Conservation (phyloP, 208 protist genomes). For the Leishmania guyanensis region DNA sequence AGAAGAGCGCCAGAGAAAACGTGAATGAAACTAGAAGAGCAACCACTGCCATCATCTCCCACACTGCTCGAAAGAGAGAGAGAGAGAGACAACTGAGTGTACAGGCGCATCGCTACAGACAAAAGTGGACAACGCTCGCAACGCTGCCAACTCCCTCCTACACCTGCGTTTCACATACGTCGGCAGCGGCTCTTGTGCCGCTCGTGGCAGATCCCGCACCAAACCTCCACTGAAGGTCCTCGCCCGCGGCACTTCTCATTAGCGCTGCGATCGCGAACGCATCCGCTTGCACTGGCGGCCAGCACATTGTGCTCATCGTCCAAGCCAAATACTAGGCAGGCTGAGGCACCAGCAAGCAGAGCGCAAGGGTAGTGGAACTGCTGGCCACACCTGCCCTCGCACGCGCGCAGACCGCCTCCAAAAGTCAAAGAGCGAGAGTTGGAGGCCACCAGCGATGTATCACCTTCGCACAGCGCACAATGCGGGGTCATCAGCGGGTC, state of each 20-base stretch:
- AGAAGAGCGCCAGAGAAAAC: neutral
- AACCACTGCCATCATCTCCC: neutral
- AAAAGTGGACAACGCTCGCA: neutral
- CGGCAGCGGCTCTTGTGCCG: slow-evolving; percentile 13
- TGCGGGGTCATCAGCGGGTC: neutral
- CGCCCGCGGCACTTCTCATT: neutral
- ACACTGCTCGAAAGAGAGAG: neutral
- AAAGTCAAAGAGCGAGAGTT: neutral
- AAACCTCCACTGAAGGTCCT: slow-evolving; percentile 41
- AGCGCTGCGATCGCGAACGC: slow-evolving; percentile 4
- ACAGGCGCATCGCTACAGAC: neutral
- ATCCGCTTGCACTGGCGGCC: neutral
- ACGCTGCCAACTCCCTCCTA: neutral
- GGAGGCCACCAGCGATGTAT: neutral
- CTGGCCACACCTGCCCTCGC: slow-evolving; percentile 31
- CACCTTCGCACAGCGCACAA: slow-evolving; percentile 15
- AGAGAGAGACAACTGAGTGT: neutral
- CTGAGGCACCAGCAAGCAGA: slow-evolving; percentile 56
- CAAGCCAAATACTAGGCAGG: slow-evolving; percentile 60
- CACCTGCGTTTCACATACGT: neutral
- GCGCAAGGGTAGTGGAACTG: slow-evolving; percentile 77
- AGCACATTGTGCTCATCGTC: slow-evolving; percentile 32
- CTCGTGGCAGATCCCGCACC: slow-evolving; percentile 54
- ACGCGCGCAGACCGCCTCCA: slow-evolving; percentile 20
- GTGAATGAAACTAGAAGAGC: neutral